Evolutionary conservation across 345 rosid species (phyloP).

Genomic region (Citrus reticulata): DNA sequence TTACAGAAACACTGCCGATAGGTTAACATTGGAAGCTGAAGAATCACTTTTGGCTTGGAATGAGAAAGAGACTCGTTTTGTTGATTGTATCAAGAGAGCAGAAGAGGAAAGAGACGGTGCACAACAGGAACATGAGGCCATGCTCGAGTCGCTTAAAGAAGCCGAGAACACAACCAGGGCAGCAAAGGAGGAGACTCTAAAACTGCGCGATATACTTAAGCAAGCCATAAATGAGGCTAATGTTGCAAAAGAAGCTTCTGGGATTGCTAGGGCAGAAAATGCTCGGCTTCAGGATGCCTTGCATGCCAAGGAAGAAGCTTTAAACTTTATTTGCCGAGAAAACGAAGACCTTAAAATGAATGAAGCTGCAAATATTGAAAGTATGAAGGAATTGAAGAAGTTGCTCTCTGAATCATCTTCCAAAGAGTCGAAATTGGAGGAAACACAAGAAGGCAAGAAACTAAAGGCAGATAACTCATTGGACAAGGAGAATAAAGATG

Average conservation of each 20-base stretch:
- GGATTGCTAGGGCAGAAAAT: slow-evolving; percentile 65
- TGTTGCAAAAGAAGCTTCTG: slow-evolving; percentile 83
- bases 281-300: slow-evolving; percentile 63
- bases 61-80: slow-evolving; percentile 70
- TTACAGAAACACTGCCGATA: slow-evolving; percentile 52
- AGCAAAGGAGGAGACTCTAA: slow-evolving; percentile 61
- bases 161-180: slow-evolving; percentile 41
- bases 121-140: slow-evolving; percentile 42
- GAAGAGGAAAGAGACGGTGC: slow-evolving; percentile 64
- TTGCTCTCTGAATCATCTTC: slow-evolving; percentile 37
- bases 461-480: slow-evolving; percentile 22
- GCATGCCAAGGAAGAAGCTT: slow-evolving; percentile 59
- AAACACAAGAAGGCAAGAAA: slow-evolving; percentile 16
- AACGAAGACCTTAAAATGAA: slow-evolving; percentile 57
- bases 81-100: slow-evolving; percentile 56
- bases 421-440: slow-evolving; percentile 14
- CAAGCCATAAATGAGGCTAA: slow-evolving; percentile 87
- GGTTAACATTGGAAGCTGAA: slow-evolving; percentile 73
- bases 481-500: slow-evolving; percentile 21
- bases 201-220: slow-evolving; percentile 72
- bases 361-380: slow-evolving; percentile 53
- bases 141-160: slow-evolving; percentile 40
- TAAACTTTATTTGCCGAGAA: slow-evolving; percentile 52
- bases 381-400: slow-evolving; percentile 55
- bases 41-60: slow-evolving; percentile 75